Evolutionary conservation across 306 rosid genomes (phyloP).

Genomic region (Rosa chinensis): DNA sequence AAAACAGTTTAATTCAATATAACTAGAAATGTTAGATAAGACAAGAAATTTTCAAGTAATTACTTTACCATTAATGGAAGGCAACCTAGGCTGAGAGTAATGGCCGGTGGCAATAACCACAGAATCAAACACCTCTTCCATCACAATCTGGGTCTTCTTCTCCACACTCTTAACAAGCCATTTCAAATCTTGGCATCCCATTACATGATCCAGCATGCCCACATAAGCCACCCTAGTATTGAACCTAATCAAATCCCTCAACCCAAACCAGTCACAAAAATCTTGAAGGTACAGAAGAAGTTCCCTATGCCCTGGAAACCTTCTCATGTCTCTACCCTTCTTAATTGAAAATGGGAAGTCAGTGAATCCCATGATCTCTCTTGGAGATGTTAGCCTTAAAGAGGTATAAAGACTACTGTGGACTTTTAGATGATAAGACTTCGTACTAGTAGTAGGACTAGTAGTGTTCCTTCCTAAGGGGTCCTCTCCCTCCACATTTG

Average conservation of each 20-base stretch:
- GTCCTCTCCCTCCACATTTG: conserved; percentile 60
- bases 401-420: conserved; percentile 78
- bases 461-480: conserved; percentile 55
- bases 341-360: conserved; percentile 75
- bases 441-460: conserved; percentile 2
- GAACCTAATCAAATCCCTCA: conserved; percentile 74
- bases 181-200: conserved; percentile 48
- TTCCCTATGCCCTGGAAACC: conserved; percentile 84
- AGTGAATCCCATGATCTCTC: conserved; percentile 87
- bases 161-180: conserved; percentile 73
- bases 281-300: conserved; percentile 63
- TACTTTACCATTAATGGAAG: conserved; percentile 61
- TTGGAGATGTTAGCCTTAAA: conserved; percentile 64
- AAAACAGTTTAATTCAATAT: background rate
- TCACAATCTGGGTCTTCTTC: conserved; percentile 35
- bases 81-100: conserved; percentile 79
- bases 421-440: conserved; percentile 30
- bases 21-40: background rate
- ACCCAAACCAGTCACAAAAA: conserved; percentile 65
- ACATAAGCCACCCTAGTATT: conserved; percentile 74
- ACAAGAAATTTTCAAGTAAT: background rate
- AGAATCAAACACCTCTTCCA: conserved; percentile 81
- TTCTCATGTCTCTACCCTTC: conserved; percentile 79
- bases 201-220: conserved; percentile 55
- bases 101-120: conserved; percentile 93